phyloP scores from a whole-genome alignment of 345 rosid genomes.

The Punica granatum region DNA sequence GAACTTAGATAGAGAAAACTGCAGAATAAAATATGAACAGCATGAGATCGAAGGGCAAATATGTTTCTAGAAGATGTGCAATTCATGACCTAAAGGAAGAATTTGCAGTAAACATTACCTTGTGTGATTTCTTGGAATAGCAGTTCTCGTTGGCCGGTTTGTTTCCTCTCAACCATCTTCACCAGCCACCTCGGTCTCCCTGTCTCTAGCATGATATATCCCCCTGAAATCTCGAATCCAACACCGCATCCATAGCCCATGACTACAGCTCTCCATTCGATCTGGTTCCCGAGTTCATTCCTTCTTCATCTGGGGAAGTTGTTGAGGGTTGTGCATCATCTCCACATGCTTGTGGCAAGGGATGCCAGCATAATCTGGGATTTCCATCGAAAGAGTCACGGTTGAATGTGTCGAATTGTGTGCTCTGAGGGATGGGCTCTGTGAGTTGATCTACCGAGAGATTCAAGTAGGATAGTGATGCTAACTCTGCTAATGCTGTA shows the following conservation, averaged over 20 bases:
- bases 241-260: constrained; percentile 5
- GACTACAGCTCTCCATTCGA: background rate
- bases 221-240: background rate
- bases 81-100: no score
- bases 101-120: no score
- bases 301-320: background rate
- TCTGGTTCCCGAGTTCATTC: background rate
- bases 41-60: no score
- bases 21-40: no score
- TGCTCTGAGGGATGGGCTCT: background rate
- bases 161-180: no score
- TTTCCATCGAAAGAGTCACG: background rate
- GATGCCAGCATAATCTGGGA: constrained; percentile 2
- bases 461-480: background rate
- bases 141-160: no score
- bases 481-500: background rate
- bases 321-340: background rate
- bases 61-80: no score
- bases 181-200: no score
- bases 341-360: background rate
- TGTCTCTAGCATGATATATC: background rate
- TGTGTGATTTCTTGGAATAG: no score
- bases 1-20: no score
- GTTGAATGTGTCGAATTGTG: background rate
- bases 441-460: background rate